Evolutionary conservation across 257 asterid genomes (phyloP), one percentile per base, ranked within the genome.

Genomic region (Fraxinus quadrangulata): DNA sequence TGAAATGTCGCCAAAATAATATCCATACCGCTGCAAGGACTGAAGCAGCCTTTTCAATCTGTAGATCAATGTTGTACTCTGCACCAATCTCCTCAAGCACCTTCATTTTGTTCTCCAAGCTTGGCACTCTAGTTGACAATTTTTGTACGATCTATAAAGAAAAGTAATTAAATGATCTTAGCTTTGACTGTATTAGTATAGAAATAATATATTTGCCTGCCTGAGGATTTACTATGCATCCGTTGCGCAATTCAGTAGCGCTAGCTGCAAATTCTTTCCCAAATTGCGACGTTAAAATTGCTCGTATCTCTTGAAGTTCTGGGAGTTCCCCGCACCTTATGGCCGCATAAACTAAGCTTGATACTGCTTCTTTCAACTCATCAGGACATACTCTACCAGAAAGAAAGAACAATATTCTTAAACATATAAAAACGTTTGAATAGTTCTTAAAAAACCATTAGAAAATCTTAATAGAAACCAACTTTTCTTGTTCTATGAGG

Each of bases 321-420:
- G 99, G 99, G 85, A 93, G 92, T 1, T 93, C 97, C 12, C 99
- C 99, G 75, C 96, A 90, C 82, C 99, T 89, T 28, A 97, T 74
- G 67, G 97, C 81, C 6, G 97, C 97, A 80, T 67, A 92, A 67
- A 92, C 90, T 85, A 96, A 80, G 77, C 89, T 88, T 0, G 98
- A 86, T 31, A 86, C 85, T 0, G 92, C 94, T 82, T 93, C 99
- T 30, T 79, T 76, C 73, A 93, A 54, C 75, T 93, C 99, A 56
- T 92, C 98, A 0, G 97, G 97, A 72, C 97, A 93, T 69, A 21
- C 74, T 79, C 99, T 96, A 77, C 79, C 39, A 39, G 26, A 67
- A 63, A 63, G 69, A 26, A 63, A 63, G 69, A 26, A 63, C 12
- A 26, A 26, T 24, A 24, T 31, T 12, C 34, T 24, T 26, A 59